These are phyloP conservation scores for Penium margaritaceum DNA, from an alignment of 139 green algal genomes.

Conservation along the genomic window DNA sequence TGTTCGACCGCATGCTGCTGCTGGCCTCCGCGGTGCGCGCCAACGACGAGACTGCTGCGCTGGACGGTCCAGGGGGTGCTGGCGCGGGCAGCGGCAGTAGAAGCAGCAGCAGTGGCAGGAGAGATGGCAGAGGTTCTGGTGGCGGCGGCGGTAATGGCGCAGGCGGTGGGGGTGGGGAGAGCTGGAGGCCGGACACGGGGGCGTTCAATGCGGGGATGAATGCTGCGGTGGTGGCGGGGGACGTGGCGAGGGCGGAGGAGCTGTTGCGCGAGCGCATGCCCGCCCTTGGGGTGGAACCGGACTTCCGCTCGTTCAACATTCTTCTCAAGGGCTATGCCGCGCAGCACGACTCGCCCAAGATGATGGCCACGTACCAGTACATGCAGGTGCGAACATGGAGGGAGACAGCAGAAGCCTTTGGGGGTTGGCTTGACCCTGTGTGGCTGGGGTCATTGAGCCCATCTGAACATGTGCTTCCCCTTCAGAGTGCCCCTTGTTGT, in stretches of 20 bases:
- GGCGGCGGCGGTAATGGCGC: not conserved
- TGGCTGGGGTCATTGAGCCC: too few relatives aligned
- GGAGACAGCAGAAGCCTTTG: too few relatives aligned
- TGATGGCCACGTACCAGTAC: too few relatives aligned
- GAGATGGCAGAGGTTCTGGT: conserved; percentile 3
- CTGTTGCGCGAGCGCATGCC: conserved; percentile 1
- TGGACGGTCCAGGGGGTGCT: conserved; percentile 1
- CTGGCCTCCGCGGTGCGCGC: not conserved
- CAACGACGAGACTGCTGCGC: not conserved
- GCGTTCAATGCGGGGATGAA: conserved; percentile 20
- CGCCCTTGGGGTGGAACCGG: conserved; percentile 9
- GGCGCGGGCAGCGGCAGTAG: not conserved
- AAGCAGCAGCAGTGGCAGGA: not conserved
- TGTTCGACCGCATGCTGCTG: conserved; percentile 5
- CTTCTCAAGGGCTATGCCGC: conserved; percentile 19
- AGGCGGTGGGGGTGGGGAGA: too few relatives aligned
- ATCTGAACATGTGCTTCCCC: too few relatives aligned
- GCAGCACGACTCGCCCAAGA: not conserved
- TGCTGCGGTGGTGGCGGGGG: conserved; percentile 5
- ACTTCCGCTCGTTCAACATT: conserved; percentile 16
- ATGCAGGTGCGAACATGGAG: too few relatives aligned
- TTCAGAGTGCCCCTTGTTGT: too few relatives aligned
- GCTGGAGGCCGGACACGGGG: not conserved
- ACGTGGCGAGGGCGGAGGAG: not conserved
- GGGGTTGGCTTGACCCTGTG: too few relatives aligned